Conservation (phyloP, 108 stramenopile species). For the Nitzschia putrida region DNA sequence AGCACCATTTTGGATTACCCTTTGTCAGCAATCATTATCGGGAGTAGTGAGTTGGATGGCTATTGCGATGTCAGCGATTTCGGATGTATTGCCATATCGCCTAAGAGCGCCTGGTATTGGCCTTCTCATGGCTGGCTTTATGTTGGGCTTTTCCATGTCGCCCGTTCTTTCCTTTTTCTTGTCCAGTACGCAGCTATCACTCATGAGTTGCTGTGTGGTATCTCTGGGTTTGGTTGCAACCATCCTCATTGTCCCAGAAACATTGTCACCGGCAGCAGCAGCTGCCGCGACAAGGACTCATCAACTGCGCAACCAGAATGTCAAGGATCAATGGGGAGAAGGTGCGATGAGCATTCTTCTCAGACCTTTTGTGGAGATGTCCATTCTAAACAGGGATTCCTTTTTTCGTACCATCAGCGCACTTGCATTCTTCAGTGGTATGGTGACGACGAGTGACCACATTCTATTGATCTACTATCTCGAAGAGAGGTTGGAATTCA, state of each 20-base stretch:
- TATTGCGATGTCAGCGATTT: slow-evolving; percentile 63
- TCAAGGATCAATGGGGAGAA: background rate
- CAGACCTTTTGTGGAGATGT: slow-evolving; percentile 65
- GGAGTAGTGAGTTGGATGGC: slow-evolving; percentile 78
- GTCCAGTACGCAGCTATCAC: slow-evolving; percentile 55
- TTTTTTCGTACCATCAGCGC: slow-evolving; percentile 72
- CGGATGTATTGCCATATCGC: slow-evolving; percentile 74
- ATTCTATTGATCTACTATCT: slow-evolving; percentile 76
- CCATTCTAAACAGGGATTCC: slow-evolving; percentile 76
- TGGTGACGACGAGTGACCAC: slow-evolving; percentile 66
- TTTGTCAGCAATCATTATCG: slow-evolving; percentile 39
- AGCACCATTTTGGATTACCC: too few relatives aligned
- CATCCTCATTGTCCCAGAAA: slow-evolving; percentile 66
- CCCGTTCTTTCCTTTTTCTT: slow-evolving; percentile 65
- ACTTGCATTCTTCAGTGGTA: slow-evolving; percentile 80
- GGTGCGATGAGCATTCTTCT: slow-evolving; percentile 8
- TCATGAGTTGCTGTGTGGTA: slow-evolving; percentile 50
- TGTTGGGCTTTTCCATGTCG: slow-evolving; percentile 61
- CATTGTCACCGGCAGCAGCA: slow-evolving; percentile 58
- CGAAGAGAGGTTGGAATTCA: slow-evolving; percentile 73
- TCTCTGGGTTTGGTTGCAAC: slow-evolving; percentile 54
- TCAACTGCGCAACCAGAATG: slow-evolving; percentile 15
- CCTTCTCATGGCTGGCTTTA: slow-evolving; percentile 71
- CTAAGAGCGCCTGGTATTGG: slow-evolving; percentile 80
- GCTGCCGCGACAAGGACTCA: slow-evolving; percentile 37